Percentiles rank a stretch among this genome's conserved stretches.
These are phyloP conservation scores for Eragrostis nindensis DNA, from an alignment of 176 grass and related monocot species.

Conservation along the genomic window DNA sequence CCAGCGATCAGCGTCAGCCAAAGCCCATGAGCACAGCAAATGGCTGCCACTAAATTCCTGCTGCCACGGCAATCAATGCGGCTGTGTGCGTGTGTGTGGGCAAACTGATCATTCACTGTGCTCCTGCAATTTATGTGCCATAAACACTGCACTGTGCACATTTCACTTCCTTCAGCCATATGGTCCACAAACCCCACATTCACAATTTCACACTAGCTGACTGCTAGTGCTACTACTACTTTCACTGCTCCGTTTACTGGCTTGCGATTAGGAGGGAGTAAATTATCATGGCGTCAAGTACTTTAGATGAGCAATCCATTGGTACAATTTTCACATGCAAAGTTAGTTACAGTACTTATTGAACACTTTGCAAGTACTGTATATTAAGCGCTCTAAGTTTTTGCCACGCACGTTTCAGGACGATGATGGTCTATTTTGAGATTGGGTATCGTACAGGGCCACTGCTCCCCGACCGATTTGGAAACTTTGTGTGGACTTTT, in stretches of 20 bases:
- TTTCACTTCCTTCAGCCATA: neutral
- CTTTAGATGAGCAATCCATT: neutral
- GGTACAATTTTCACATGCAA: neutral
- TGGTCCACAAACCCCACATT: constrained; percentile 23
- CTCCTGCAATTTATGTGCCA: constrained; percentile 60
- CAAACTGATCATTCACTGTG: constrained; percentile 64
- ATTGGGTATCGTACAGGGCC: neutral
- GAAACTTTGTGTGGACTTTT: constrained; percentile 26
- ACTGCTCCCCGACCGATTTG: constrained; percentile 24
- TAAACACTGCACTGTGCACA: constrained; percentile 45
- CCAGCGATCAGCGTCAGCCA: constrained; percentile 19
- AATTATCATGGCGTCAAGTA: neutral
- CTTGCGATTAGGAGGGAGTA: neutral
- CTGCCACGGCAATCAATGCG: constrained; percentile 50
- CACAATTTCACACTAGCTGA: neutral
- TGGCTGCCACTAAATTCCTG: constrained; percentile 50
- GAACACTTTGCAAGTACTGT: too few species aligned
- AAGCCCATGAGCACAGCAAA: constrained; percentile 54
- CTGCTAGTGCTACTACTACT: neutral
- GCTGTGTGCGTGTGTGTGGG: constrained; percentile 39
- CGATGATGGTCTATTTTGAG: neutral
- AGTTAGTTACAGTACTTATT: neutral
- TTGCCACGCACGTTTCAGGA: neutral
- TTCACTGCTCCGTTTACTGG: neutral
- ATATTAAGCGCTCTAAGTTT: neutral